Percentiles rank a stretch among this genome's conserved stretches.
These are phyloP conservation scores for Microsporum audouinii DNA, from an alignment of 2,329 filamentous ascomycete species.

Conservation along the genomic window DNA sequence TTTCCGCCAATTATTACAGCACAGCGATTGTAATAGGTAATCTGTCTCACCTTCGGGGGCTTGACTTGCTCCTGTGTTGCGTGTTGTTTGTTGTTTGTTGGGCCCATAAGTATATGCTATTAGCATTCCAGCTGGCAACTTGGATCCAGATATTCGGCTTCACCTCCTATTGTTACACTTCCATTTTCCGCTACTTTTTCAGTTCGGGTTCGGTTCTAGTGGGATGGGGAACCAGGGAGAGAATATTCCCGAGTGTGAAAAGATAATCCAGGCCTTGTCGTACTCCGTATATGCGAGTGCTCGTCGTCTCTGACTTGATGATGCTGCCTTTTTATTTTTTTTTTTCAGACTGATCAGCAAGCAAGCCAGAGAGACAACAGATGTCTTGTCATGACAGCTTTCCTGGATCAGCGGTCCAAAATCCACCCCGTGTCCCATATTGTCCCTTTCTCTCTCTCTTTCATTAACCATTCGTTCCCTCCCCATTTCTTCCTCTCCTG, in stretches of 20 bases:
- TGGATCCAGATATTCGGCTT: conserved; percentile 3
- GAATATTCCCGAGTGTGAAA: not conserved
- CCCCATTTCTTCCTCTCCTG: not conserved
- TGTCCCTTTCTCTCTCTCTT: not conserved
- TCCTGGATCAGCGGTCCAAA: not conserved
- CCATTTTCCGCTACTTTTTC: not conserved
- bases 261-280: not conserved
- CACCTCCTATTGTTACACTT: conserved; percentile 4
- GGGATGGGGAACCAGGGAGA: not conserved
- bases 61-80: not conserved
- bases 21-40: not conserved
- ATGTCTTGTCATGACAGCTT: not conserved
- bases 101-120: not conserved
- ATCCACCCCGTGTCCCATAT: not conserved
- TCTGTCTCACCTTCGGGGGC: not conserved
- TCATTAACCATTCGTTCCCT: not conserved
- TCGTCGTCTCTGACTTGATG: not conserved
- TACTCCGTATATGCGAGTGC: conserved; percentile 2
- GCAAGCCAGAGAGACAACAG: not conserved
- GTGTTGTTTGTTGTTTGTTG: conserved; percentile 1
- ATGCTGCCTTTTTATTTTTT: not conserved
- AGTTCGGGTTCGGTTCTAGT: not conserved
- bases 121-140: conserved; percentile 1
- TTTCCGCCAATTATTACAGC: not conserved
- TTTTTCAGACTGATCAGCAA: not conserved